phyloP scores from a whole-genome alignment of 2,329 filamentous ascomycete species.

The Penicillium polonicum region DNA sequence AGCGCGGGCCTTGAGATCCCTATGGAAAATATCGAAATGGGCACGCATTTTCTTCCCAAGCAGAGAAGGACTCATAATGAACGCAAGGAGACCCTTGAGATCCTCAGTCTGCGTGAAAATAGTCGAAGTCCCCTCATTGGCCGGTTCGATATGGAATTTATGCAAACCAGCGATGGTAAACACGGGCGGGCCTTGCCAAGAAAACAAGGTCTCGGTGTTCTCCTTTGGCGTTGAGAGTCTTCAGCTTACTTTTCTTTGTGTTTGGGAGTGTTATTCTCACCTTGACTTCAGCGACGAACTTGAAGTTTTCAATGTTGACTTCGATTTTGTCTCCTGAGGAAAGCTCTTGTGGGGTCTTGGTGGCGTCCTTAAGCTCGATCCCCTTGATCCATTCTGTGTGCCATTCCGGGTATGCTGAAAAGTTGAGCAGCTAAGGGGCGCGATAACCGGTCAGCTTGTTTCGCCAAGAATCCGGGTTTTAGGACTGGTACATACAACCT shows the following conservation, averaged over 20 bases:
- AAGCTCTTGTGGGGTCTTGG: constrained; percentile 15
- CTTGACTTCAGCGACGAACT: constrained; percentile 21
- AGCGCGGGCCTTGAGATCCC: constrained; percentile 25
- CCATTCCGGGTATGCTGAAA: constrained; percentile 27
- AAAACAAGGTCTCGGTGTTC: constrained; percentile 26
- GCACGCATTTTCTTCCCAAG: constrained; percentile 24
- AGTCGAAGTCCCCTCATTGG: constrained; percentile 24
- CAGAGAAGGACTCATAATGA: constrained; percentile 24
- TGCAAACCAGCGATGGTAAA: constrained; percentile 27
- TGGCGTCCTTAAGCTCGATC: constrained; percentile 17
- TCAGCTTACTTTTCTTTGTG: not conserved
- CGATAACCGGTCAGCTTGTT: not conserved
- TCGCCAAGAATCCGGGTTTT: not conserved
- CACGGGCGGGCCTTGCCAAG: constrained; percentile 32
- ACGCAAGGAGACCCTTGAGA: constrained; percentile 22
- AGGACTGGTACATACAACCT: constrained; percentile 20
- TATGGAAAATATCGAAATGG: constrained; percentile 23
- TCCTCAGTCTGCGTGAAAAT: constrained; percentile 27
- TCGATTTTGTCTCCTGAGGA: constrained; percentile 15
- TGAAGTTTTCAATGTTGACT: constrained; percentile 19
- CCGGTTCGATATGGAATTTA: constrained; percentile 25
- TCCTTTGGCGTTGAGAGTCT: constrained; percentile 8
- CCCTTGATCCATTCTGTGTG: constrained; percentile 26
- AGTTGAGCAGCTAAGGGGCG: constrained; percentile 24
- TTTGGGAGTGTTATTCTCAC: constrained; percentile 3